Percentiles rank a stretch among this genome's conserved stretches.
phyloP scores from a whole-genome alignment of 768 basidiomycete species.

The Tulasnella sp. region DNA sequence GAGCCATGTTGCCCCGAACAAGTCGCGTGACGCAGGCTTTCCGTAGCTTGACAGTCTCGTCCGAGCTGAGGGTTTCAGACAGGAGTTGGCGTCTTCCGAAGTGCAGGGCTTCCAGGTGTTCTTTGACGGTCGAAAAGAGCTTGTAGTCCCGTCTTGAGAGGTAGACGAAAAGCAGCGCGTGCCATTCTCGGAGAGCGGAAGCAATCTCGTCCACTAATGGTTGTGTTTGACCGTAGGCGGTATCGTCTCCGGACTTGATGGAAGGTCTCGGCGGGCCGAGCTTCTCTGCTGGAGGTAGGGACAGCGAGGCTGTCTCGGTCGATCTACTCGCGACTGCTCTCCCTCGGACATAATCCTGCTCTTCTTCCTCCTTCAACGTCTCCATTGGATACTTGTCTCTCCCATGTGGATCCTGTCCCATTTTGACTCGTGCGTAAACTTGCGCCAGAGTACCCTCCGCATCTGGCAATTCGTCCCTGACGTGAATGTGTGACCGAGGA shows the following conservation, averaged over 20 bases:
- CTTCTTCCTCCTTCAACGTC: conserved; percentile 51
- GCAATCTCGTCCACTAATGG: conserved; percentile 97
- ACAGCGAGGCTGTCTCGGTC: background rate
- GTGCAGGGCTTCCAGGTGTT: conserved; percentile 85
- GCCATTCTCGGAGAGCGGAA: conserved; percentile 93
- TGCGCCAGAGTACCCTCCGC: conserved; percentile 78
- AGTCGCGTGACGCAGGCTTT: conserved; percentile 80
- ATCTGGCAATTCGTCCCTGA: conserved; percentile 77
- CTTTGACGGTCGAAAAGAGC: conserved; percentile 73
- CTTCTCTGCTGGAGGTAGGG: conserved; percentile 32
- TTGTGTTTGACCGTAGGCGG: conserved; percentile 65
- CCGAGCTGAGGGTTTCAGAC: conserved; percentile 72
- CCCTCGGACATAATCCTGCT: conserved; percentile 24
- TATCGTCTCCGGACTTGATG: conserved; percentile 93
- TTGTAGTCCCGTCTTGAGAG: conserved; percentile 81
- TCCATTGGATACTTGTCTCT: conserved; percentile 32
- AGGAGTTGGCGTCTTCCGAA: conserved; percentile 85
- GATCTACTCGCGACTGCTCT: background rate
- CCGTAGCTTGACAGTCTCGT: conserved; percentile 72
- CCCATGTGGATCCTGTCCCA: conserved; percentile 22
- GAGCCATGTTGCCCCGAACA: conserved; percentile 81
- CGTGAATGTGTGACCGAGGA: conserved; percentile 76
- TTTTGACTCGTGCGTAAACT: conserved; percentile 46
- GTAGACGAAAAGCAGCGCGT: conserved; percentile 81
- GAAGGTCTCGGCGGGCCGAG: conserved; percentile 82